Evolutionary conservation across 768 basidiomycete species (phyloP), one percentile per base, ranked within the genome.

Genomic region (Auricularia auricula-judae): DNA sequence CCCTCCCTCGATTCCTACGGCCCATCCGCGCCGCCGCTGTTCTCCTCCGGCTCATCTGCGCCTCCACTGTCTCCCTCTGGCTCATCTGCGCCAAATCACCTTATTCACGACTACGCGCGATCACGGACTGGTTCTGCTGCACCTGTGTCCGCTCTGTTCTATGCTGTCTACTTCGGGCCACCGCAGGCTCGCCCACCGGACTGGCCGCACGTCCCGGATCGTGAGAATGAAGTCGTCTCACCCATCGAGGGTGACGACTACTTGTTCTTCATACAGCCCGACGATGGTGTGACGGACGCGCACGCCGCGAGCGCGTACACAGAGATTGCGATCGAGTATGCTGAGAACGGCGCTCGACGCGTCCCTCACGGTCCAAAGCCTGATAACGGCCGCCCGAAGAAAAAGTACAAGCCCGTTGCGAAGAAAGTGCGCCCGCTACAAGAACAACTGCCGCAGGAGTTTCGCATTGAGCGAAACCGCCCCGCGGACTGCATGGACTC

Each of bases 321-420:
- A 5, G n/a, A 36, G 14, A 12, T 60, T 11, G 33, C 36, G 16
- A 23, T 34, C 18, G 58, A 34, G n/a, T 34, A 34, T 11, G 58
- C 58, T 7, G 39, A 7, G 39, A 39, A 39, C 39, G 39, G 39
- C 39, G 39, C 39, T 7, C 39, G 39, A 8, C 39, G 39, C 39
- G 39, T 39, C 12, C 39, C 39, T 7, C 39, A 39, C 39, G 39
- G 39, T 12, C 39, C 39, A 7, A 39, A 39, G 39, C 39, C 39
- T 12, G 39, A 39, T 12, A 39, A 7, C 39, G 39, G 39, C 7
- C 39, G 39, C 12, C 39, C 39, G 39, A 39, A 39, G 39, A 39
- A 39, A 12, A 39, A 39, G 12, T 72, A 72, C 64, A 72, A 72
- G 63, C 66, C 67, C 4, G 72, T 70, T 53, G 61, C 67, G 2